Percentiles rank a stretch among this genome's conserved stretches.
phyloP scores from a whole-genome alignment of 345 rosid genomes.

The Laguncularia racemosa region DNA sequence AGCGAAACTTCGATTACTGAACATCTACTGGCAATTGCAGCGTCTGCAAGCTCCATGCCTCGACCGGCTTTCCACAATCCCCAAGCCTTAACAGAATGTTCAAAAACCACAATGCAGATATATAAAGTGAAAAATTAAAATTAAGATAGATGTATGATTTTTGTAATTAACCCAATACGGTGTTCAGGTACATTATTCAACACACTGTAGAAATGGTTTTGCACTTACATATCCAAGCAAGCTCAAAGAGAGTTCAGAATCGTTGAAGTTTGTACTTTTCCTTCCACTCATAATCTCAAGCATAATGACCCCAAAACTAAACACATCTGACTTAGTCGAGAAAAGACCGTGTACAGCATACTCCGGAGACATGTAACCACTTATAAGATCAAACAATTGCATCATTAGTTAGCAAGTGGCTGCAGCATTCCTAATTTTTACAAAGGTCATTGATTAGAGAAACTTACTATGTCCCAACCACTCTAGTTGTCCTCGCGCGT shows the following conservation, averaged over 20 bases:
- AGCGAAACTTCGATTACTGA: background rate
- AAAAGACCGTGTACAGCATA: slow-evolving; percentile 20
- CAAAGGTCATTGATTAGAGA: background rate
- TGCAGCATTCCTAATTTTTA: too few species aligned
- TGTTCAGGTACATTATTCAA: too few species aligned
- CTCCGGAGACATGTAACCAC: slow-evolving; percentile 31
- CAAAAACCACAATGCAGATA: background rate
- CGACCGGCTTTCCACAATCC: slow-evolving; percentile 4
- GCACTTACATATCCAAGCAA: slow-evolving; percentile 19
- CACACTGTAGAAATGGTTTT: background rate
- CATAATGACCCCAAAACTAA: slow-evolving; percentile 27
- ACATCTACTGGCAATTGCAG: background rate
- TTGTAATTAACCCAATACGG: too few species aligned
- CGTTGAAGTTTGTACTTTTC: slow-evolving; percentile 5
- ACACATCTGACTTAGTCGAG: slow-evolving; percentile 25
- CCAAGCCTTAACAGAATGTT: slow-evolving; percentile 1
- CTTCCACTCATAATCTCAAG: slow-evolving; percentile 22
- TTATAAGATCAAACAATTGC: background rate
- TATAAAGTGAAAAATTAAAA: background rate
- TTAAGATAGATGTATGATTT: background rate
- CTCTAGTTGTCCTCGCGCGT: slow-evolving; percentile 11
- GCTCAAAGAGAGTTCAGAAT: slow-evolving; percentile 6
- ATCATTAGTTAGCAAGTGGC: background rate
- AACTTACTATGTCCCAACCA: slow-evolving; percentile 25
- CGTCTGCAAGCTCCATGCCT: background rate